phyloP scores from a whole-genome alignment of 2,329 filamentous ascomycete genomes.

The Lachnellula willkommii region DNA sequence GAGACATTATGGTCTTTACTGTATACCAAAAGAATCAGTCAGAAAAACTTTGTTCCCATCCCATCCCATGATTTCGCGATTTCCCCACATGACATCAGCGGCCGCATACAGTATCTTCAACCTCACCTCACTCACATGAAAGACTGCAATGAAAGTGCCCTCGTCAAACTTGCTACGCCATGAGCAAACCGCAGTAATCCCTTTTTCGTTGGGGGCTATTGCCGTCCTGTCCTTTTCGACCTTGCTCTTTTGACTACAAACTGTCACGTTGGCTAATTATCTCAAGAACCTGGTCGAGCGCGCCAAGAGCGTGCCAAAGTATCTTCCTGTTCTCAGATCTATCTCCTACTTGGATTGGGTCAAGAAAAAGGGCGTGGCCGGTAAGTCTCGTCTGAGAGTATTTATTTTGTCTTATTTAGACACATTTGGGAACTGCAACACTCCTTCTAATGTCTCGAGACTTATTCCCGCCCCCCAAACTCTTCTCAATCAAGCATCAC shows the following conservation, averaged over 20 bases:
- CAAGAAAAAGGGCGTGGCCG: constrained; percentile 18
- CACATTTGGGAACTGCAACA: too few relatives aligned
- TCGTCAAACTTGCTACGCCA: neutral
- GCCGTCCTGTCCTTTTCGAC: neutral
- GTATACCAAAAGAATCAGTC: too few relatives aligned
- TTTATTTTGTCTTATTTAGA: too few relatives aligned
- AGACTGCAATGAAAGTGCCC: neutral
- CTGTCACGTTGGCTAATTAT: constrained; percentile 24
- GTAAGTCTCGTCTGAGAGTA: neutral
- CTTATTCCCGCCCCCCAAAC: too few relatives aligned
- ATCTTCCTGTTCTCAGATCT: constrained; percentile 17
- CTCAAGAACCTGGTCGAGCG: constrained; percentile 17
- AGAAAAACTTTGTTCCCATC: too few relatives aligned
- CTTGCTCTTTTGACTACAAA: neutral
- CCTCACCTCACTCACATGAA: neutral
- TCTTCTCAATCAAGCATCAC: too few relatives aligned
- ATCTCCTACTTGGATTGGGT: constrained; percentile 17
- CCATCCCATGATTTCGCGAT: too few relatives aligned
- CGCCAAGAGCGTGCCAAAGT: constrained; percentile 21
- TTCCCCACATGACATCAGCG: too few relatives aligned
- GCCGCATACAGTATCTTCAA: too few relatives aligned
- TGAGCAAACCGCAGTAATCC: neutral
- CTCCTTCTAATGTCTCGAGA: too few relatives aligned
- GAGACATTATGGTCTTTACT: too few relatives aligned
- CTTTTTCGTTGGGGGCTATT: neutral